Conservation (phyloP, 345 rosid genomes). For the Bruguiera gymnorhiza region DNA sequence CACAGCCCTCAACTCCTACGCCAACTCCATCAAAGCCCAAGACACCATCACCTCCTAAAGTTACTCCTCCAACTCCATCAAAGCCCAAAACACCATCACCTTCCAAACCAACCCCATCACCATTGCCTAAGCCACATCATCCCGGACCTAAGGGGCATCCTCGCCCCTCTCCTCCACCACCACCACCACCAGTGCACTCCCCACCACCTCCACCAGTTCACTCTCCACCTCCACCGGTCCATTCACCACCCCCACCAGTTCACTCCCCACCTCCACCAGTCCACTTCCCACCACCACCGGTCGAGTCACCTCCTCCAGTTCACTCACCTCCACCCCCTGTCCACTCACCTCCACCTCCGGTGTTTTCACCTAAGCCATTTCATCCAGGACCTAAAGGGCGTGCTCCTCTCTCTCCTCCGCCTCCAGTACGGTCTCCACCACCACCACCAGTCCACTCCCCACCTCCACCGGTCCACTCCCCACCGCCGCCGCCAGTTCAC, state of each 20-base stretch:
- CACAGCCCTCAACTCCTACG: constrained; percentile 12
- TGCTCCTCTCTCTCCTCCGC: too few species aligned
- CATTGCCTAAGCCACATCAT: constrained; percentile 12
- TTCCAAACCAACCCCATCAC: neutral
- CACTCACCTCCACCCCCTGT: neutral
- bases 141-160: neutral
- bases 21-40: neutral
- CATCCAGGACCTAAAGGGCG: too few species aligned
- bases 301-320: neutral
- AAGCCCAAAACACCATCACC: constrained; percentile 9
- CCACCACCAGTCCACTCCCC: neutral
- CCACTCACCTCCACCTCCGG: neutral
- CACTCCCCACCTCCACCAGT: neutral
- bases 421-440: neutral
- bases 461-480: neutral
- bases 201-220: neutral
- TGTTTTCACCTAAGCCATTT: too few species aligned
- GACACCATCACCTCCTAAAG: neutral
- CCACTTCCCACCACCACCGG: neutral
- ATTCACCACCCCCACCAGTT: neutral
- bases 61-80: constrained; percentile 15
- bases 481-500: neutral
- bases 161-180: neutral
- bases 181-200: neutral
- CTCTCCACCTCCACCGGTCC: neutral